These are phyloP conservation scores for Acer negundo DNA, from an alignment of 345 rosid species.

Conservation along the genomic window DNA sequence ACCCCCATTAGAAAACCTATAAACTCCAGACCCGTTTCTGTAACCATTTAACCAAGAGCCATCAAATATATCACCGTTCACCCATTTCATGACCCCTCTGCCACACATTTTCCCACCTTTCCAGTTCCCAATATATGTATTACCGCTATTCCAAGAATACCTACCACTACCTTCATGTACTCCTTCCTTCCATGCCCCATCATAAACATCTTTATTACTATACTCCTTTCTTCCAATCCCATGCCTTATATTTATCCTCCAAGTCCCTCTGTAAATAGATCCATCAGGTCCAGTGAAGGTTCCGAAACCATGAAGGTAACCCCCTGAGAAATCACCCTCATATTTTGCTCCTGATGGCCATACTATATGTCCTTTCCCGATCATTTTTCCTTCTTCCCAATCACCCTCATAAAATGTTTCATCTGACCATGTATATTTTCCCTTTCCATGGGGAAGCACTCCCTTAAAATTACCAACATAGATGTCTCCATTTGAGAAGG, in stretches of 20 bases:
- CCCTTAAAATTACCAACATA: constrained; percentile 68
- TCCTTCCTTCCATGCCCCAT: constrained; percentile 93
- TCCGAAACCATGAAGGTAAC: constrained; percentile 85
- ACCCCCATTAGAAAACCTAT: constrained; percentile 77
- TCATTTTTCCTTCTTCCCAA: constrained; percentile 85
- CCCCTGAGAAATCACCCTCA: constrained; percentile 88
- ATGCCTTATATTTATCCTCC: constrained; percentile 87
- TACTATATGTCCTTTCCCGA: constrained; percentile 69
- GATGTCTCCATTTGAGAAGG: constrained; percentile 66
- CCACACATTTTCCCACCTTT: constrained; percentile 81
- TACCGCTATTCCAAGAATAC: constrained; percentile 81
- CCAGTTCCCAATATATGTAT: constrained; percentile 80
- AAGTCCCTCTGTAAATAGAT: constrained; percentile 65
- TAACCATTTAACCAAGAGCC: constrained; percentile 85
- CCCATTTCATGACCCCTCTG: constrained; percentile 93
- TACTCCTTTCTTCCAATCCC: constrained; percentile 84
- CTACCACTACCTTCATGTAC: constrained; percentile 80
- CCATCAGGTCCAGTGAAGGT: constrained; percentile 57
- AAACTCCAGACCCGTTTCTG: constrained; percentile 81
- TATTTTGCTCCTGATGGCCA: constrained; percentile 82
- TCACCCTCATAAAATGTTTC: constrained; percentile 78
- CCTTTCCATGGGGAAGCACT: constrained; percentile 70
- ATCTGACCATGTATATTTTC: constrained; percentile 74
- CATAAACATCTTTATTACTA: constrained; percentile 66
- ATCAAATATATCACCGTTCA: constrained; percentile 69